These are phyloP conservation scores for Suhomyces faveliae DNA, from an alignment of 805 yeast genomes.

Conservation along the genomic window DNA sequence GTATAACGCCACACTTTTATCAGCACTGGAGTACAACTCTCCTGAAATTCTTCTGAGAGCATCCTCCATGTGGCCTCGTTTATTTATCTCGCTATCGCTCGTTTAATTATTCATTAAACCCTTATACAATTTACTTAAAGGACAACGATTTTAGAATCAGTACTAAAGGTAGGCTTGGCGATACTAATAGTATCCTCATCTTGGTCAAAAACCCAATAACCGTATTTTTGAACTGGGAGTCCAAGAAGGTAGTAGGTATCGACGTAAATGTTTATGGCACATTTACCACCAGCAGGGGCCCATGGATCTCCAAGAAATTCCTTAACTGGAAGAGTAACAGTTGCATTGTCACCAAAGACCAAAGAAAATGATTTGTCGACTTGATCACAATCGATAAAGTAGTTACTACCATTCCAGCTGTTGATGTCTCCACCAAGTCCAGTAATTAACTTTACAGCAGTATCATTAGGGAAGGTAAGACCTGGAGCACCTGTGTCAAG, in stretches of 20 bases:
- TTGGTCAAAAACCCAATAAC: background rate
- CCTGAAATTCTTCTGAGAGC: no score
- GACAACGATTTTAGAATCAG: no score
- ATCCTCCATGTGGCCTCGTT: no score
- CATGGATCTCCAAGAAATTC: background rate
- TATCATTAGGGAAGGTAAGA: background rate
- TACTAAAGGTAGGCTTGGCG: background rate
- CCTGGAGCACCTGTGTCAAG: slow-evolving; percentile 9
- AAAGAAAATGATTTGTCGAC: slow-evolving; percentile 5
- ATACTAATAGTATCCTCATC: background rate
- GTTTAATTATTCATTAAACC: no score
- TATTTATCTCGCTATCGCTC: no score
- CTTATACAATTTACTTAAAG: no score
- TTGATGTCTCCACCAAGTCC: slow-evolving; percentile 1
- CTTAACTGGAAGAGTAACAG: slow-evolving; percentile 5
- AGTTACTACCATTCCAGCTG: background rate
- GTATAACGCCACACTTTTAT: no score
- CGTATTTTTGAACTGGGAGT: background rate
- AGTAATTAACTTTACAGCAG: background rate
- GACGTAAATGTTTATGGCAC: background rate
- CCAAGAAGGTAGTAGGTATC: background rate
- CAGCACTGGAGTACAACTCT: no score
- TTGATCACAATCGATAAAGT: slow-evolving; percentile 2
- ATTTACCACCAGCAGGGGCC: background rate
- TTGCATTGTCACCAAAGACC: slow-evolving; percentile 5